Percentiles rank a stretch among this genome's conserved stretches.
phyloP scores from a whole-genome alignment of 2,329 filamentous ascomycete genomes.

The Alternaria atra region DNA sequence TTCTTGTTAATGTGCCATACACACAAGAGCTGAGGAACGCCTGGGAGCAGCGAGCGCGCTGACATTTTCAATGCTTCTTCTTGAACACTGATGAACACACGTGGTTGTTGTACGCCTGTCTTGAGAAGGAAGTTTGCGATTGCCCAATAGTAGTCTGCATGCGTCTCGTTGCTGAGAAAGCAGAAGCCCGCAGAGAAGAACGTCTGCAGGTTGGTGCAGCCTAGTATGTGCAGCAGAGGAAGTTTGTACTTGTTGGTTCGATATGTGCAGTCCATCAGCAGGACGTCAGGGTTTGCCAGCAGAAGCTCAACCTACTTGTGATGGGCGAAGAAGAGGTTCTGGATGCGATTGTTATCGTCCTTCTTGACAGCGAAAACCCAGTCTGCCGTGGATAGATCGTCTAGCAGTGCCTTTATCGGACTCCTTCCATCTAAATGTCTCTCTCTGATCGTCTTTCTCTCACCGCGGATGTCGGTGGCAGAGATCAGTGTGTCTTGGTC shows the following conservation, averaged over 20 bases:
- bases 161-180: constrained; percentile 19
- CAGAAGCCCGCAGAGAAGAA: constrained; percentile 26
- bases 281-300: constrained; percentile 18
- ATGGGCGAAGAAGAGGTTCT: constrained; percentile 23
- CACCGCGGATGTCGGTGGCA: constrained; percentile 16
- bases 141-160: constrained; percentile 21
- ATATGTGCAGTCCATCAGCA: constrained; percentile 23
- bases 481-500: constrained; percentile 18
- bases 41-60: constrained; percentile 13
- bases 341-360: constrained; percentile 16
- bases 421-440: constrained; percentile 18
- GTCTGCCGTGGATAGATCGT: constrained; percentile 17
- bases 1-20: constrained; percentile 25
- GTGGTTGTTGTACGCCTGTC: constrained; percentile 17
- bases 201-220: constrained; percentile 23
- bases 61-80: constrained; percentile 13
- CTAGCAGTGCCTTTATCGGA: constrained; percentile 20
- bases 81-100: constrained; percentile 19
- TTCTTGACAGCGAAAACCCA: constrained; percentile 23
- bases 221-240: constrained; percentile 19
- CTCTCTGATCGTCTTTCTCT: constrained; percentile 19
- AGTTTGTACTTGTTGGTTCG: constrained; percentile 23
- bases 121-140: constrained; percentile 23
- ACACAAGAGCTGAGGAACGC: constrained; percentile 20
- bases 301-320: constrained; percentile 21